A percentile compares a stretch with the other conserved stretches of the same genome.
Evolutionary conservation across 177 flowering plant species (phyloP).

Genomic region (Vitis hybrid): DNA sequence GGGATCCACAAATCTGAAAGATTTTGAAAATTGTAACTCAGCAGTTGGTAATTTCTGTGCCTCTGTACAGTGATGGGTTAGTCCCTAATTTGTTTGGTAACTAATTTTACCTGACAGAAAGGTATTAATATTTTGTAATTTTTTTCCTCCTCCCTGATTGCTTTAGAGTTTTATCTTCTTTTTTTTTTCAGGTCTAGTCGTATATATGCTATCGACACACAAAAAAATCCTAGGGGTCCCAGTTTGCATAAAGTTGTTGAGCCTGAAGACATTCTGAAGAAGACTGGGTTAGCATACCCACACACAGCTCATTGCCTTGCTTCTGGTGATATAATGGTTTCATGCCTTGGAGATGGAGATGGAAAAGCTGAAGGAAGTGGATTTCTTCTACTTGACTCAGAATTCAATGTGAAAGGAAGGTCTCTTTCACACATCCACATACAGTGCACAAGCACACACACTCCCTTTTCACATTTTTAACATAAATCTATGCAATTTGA

Average conservation of each 20-base stretch:
- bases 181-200: slow-evolving; percentile 79
- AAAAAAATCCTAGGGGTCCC: slow-evolving; percentile 74
- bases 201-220: slow-evolving; percentile 80
- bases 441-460: too few species aligned
- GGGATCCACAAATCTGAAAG: too few species aligned
- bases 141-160: too few species aligned
- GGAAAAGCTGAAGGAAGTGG: slow-evolving; percentile 95
- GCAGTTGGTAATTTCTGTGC: too few species aligned
- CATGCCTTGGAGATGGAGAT: slow-evolving; percentile 93
- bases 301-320: slow-evolving; percentile 99
- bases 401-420: slow-evolving; percentile 98
- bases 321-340: slow-evolving; percentile 89
- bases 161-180: neutral
- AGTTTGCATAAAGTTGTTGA: slow-evolving; percentile 82
- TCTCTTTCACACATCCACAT: slow-evolving; percentile 22
- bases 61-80: too few species aligned
- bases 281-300: slow-evolving; percentile 93
- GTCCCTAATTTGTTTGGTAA: too few species aligned
- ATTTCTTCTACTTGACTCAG: slow-evolving; percentile 94
- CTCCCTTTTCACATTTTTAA: too few species aligned
- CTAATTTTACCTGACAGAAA: too few species aligned
- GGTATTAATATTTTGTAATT: too few species aligned
- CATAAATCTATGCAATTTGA: too few species aligned
- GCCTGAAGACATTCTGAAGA: slow-evolving; percentile 62
- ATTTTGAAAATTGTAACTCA: too few species aligned